Percentiles rank a stretch among this genome's conserved stretches.
Evolutionary conservation across 768 basidiomycete species (phyloP).

Genomic region (Hydnomerulius pinastri): DNA sequence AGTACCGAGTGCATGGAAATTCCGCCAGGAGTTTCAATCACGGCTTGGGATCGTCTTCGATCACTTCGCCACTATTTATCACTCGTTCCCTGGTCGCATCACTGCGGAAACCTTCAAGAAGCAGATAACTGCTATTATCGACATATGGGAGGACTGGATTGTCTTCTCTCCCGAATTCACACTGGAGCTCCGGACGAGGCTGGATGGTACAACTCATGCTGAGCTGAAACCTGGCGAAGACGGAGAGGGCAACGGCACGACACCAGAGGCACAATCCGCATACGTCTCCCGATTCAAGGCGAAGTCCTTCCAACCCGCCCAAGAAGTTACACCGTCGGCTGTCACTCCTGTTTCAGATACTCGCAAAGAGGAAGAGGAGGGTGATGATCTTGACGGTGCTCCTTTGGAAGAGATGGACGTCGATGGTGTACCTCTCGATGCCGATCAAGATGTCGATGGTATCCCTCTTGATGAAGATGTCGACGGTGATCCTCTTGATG

Average conservation of each 20-base stretch:
- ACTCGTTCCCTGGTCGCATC: constrained; percentile 94
- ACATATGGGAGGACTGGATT: constrained; percentile 99
- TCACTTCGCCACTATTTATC: constrained; percentile 91
- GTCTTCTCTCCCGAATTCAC: constrained; percentile 92
- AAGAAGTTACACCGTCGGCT: constrained; percentile 34
- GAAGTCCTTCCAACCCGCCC: constrained; percentile 75
- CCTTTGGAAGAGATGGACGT: constrained; percentile 51
- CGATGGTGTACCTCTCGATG: constrained; percentile 49
- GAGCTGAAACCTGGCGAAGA: constrained; percentile 31
- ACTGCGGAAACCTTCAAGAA: constrained; percentile 96
- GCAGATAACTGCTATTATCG: constrained; percentile 85
- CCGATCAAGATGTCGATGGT: constrained; percentile 41
- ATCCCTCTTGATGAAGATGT: constrained; percentile 35
- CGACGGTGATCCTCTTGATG: constrained; percentile 40
- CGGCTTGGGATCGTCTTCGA: constrained; percentile 94
- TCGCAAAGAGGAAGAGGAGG: constrained; percentile 44
- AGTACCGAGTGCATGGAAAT: constrained; percentile 97
- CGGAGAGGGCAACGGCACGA: constrained; percentile 17
- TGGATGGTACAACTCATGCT: constrained; percentile 59
- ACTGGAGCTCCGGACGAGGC: constrained; percentile 63
- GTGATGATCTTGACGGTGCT: constrained; percentile 52
- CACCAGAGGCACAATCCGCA: constrained; percentile 29
- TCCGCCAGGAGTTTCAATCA: constrained; percentile 90
- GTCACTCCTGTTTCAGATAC: constrained; percentile 24
- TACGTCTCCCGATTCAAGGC: constrained; percentile 72